These are phyloP conservation scores for Hirschfeldia incana DNA, from an alignment of 345 rosid species.

Conservation along the genomic window DNA sequence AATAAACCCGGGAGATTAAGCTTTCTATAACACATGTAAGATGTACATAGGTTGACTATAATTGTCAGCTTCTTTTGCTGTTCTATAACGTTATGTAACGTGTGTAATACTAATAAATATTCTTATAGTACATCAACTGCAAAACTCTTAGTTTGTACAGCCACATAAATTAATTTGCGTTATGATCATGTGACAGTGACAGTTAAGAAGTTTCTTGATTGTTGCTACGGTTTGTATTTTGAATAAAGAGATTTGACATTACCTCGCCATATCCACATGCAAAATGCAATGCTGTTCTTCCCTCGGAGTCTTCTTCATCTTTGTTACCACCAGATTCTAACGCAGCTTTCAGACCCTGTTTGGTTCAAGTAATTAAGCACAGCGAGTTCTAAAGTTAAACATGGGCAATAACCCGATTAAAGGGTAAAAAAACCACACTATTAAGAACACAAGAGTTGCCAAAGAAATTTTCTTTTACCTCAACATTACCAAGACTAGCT, in stretches of 20 bases:
- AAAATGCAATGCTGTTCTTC: slow-evolving; percentile 96
- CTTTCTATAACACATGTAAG: neutral
- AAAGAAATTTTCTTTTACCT: slow-evolving; percentile 42
- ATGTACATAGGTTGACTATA: neutral
- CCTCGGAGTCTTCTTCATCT: slow-evolving; percentile 95
- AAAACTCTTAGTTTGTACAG: neutral
- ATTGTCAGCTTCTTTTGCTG: neutral
- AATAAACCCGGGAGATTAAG: neutral
- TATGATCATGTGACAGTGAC: neutral
- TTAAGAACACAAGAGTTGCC: neutral
- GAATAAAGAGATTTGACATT: slow-evolving; percentile 27
- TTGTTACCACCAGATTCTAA: slow-evolving; percentile 82
- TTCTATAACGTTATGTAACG: neutral
- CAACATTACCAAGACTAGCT: slow-evolving; percentile 93
- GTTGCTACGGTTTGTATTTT: neutral
- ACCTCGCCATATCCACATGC: slow-evolving; percentile 99
- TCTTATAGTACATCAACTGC: neutral
- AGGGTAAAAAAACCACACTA: neutral
- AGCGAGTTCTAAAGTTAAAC: neutral
- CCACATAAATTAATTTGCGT: neutral
- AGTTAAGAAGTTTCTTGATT: neutral
- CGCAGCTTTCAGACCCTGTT: slow-evolving; percentile 75
- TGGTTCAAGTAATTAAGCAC: slow-evolving; percentile 14
- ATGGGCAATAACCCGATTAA: neutral
- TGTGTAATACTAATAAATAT: neutral